Conservation (phyloP, 2,329 filamentous ascomycete genomes). For the Endocalyx cinctus region DNA sequence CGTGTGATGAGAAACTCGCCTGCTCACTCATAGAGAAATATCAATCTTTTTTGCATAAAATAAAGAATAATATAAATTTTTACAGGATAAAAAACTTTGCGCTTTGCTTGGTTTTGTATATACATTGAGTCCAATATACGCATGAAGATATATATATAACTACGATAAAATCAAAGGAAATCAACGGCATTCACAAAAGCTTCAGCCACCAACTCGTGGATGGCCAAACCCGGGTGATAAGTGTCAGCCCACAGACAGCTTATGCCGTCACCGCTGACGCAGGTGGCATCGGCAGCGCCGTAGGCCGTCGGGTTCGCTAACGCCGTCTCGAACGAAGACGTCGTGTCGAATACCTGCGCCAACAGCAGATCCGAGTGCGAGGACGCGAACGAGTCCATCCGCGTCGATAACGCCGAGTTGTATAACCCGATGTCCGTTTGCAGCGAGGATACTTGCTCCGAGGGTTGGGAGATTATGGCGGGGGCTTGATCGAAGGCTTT, state of each 20-base stretch:
- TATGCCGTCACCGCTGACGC: conserved; percentile 11
- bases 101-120: too few relatives aligned
- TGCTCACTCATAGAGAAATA: too few relatives aligned
- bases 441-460: conserved; percentile 2
- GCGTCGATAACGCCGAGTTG: conserved; percentile 10
- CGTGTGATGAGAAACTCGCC: too few relatives aligned
- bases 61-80: too few relatives aligned
- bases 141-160: too few relatives aligned
- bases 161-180: conserved; percentile 16
- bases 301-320: conserved; percentile 15
- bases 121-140: too few relatives aligned
- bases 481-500: conserved; percentile 15
- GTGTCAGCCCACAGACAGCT: conserved; percentile 16
- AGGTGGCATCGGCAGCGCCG: conserved; percentile 15
- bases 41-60: too few relatives aligned
- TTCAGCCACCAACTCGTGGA: conserved; percentile 12
- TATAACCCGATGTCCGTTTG: conserved; percentile 14
- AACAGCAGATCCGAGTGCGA: conserved; percentile 8
- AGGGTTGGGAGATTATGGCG: conserved; percentile 7
- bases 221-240: conserved; percentile 14
- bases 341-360: conserved; percentile 14
- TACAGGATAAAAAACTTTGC: too few relatives aligned
- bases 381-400: conserved; percentile 11
- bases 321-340: conserved; percentile 9
- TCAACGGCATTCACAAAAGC: conserved; percentile 10